phyloP scores from a whole-genome alignment of 495 filamentous ascomycete genomes.

The Aspergillus funiculosus region DNA sequence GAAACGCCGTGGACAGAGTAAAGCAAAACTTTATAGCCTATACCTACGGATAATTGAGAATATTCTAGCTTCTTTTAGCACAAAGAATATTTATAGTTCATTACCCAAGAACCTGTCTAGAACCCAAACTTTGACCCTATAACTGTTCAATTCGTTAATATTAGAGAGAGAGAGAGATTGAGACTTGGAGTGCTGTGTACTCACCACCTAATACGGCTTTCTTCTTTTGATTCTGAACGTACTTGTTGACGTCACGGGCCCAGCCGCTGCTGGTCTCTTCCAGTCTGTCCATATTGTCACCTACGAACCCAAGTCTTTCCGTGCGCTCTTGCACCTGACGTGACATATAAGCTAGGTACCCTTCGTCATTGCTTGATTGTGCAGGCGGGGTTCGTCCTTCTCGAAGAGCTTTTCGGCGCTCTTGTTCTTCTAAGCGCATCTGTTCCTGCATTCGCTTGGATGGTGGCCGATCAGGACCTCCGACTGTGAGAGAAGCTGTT shows the following conservation, averaged over 20 bases:
- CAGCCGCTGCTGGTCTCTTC: constrained; percentile 74
- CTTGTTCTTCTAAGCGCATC: constrained; percentile 52
- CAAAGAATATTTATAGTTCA: no score
- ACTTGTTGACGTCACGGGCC: constrained; percentile 82
- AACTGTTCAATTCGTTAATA: constrained; percentile 20
- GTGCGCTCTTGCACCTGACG: constrained; percentile 84
- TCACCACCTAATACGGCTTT: constrained; percentile 65
- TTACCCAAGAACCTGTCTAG: constrained; percentile 11
- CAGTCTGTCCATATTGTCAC: constrained; percentile 75
- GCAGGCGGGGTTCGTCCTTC: constrained; percentile 28
- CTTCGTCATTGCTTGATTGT: constrained; percentile 40
- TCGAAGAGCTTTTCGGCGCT: constrained; percentile 44
- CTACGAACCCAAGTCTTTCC: constrained; percentile 73
- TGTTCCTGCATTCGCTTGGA: constrained; percentile 71
- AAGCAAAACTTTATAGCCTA: no score
- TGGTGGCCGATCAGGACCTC: constrained; percentile 78
- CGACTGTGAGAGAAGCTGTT: constrained; percentile 44
- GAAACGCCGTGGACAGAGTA: no score
- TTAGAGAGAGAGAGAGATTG: no score
- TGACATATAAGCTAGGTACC: constrained; percentile 67
- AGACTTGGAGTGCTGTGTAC: no score
- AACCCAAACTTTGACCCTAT: constrained; percentile 43
- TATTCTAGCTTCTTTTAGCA: no score
- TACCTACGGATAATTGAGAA: no score
- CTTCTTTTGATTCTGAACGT: constrained; percentile 76